These are phyloP conservation scores for Parietichytrium sp. DNA, from an alignment of 108 stramenopile genomes.

Conservation along the genomic window DNA sequence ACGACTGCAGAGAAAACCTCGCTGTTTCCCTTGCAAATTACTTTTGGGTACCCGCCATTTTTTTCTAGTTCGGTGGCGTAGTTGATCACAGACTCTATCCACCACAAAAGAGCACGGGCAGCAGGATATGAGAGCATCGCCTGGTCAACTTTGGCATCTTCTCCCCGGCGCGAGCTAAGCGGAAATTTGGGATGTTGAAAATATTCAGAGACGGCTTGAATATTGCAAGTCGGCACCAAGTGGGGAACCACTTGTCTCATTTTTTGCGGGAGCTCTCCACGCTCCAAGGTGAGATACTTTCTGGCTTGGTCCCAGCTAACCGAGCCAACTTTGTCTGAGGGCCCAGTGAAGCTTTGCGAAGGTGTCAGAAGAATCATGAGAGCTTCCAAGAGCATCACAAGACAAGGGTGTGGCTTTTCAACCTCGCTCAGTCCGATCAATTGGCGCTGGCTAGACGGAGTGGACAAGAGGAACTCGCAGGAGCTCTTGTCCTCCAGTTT, in stretches of 20 bases:
- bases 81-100: not conserved
- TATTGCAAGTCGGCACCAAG: not conserved
- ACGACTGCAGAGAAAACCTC: not conserved
- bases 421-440: not conserved
- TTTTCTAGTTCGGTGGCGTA: not conserved
- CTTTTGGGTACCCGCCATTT: not conserved
- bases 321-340: not conserved
- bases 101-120: not conserved
- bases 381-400: conserved; percentile 3
- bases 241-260: not conserved
- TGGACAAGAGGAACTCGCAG: not conserved
- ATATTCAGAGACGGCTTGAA: not conserved
- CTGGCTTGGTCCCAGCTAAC: conserved; percentile 24
- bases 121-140: not conserved
- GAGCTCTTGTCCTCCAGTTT: not conserved
- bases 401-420: not conserved
- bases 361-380: conserved; percentile 28
- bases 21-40: not conserved
- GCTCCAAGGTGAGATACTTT: not conserved
- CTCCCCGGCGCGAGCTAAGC: no score
- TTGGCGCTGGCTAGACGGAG: not conserved
- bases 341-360: not conserved
- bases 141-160: not conserved
- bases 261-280: not conserved
- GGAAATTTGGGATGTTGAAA: not conserved